These are phyloP conservation scores for Toxoplasma gondii DNA, from an alignment of 169 alveolate genomes.

Conservation along the genomic window DNA sequence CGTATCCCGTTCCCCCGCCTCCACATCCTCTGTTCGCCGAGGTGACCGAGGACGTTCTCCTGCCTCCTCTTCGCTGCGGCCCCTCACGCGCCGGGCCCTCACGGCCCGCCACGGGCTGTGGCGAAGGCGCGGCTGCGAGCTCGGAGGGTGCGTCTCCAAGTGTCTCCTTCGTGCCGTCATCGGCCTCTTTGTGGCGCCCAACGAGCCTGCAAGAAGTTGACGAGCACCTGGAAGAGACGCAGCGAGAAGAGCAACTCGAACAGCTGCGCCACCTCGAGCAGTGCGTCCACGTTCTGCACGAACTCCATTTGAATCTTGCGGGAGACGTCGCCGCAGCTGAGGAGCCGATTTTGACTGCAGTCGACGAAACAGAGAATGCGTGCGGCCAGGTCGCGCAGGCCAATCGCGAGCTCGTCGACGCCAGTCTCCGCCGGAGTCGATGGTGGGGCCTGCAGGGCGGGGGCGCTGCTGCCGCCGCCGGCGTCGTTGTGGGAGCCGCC, in stretches of 20 bases:
- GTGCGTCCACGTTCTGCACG: slow-evolving; percentile 63
- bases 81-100: not conserved
- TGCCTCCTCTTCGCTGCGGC: slow-evolving; percentile 22
- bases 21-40: not conserved
- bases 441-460: slow-evolving; percentile 70
- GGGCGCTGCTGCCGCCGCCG: slow-evolving; percentile 66
- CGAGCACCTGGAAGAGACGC: slow-evolving; percentile 55
- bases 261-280: slow-evolving; percentile 63
- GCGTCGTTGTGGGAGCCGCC: slow-evolving; percentile 56
- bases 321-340: slow-evolving; percentile 47
- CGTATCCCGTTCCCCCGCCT: no score
- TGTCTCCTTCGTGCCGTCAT: not conserved
- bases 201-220: slow-evolving; percentile 52
- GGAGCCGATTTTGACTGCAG: slow-evolving; percentile 42
- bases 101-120: not conserved
- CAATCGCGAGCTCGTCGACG: slow-evolving; percentile 51
- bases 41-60: not conserved
- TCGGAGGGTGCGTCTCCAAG: not conserved
- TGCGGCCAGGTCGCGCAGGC: slow-evolving; percentile 41
- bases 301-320: slow-evolving; percentile 54
- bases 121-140: not conserved
- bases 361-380: slow-evolving; percentile 49
- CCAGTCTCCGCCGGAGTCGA: slow-evolving; percentile 52
- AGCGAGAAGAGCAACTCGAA: slow-evolving; percentile 58
- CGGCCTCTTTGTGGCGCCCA: not conserved